A percentile compares a stretch with the other conserved stretches of the same genome.
Conservation (phyloP, 1,284 basidiomycete species). For the Leccinum subfulvum region DNA sequence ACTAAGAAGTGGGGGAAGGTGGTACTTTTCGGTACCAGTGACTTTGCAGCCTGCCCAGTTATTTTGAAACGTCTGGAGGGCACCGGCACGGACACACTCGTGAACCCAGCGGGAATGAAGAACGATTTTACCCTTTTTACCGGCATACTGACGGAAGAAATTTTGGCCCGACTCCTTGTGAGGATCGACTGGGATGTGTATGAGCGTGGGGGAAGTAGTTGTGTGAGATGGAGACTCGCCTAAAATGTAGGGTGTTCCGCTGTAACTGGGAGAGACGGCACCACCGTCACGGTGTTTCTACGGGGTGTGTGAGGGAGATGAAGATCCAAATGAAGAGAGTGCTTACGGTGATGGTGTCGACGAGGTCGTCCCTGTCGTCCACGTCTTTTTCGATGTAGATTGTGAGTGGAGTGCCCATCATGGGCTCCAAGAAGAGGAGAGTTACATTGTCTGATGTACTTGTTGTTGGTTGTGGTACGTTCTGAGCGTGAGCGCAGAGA, state of each 20-base stretch:
- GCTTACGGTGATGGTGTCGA: conserved; percentile 61
- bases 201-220: conserved; percentile 15
- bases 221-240: conserved; percentile 44
- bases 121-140: conserved; percentile 75
- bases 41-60: conserved; percentile 80
- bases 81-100: conserved; percentile 65
- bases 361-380: conserved; percentile 59
- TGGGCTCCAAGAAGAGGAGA: conserved; percentile 71
- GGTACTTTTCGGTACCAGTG: conserved; percentile 68
- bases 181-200: conserved; percentile 46
- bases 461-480: conserved; percentile 2
- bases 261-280: conserved; percentile 67
- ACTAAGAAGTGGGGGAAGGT: conserved; percentile 1
- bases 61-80: conserved; percentile 67
- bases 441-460: conserved; percentile 34
- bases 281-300: conserved; percentile 62
- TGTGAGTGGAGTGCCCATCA: conserved; percentile 70
- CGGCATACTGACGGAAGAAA: conserved; percentile 69
- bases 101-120: conserved; percentile 69
- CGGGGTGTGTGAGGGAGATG: neutral
- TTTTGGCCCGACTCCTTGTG: conserved; percentile 77
- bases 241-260: conserved; percentile 71
- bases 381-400: conserved; percentile 81
- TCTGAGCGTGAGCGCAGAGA: conserved; percentile 33
- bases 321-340: neutral